Evolutionary conservation across 2,329 filamentous ascomycete species (phyloP).

Genomic region (Paecilomyces sp.): DNA sequence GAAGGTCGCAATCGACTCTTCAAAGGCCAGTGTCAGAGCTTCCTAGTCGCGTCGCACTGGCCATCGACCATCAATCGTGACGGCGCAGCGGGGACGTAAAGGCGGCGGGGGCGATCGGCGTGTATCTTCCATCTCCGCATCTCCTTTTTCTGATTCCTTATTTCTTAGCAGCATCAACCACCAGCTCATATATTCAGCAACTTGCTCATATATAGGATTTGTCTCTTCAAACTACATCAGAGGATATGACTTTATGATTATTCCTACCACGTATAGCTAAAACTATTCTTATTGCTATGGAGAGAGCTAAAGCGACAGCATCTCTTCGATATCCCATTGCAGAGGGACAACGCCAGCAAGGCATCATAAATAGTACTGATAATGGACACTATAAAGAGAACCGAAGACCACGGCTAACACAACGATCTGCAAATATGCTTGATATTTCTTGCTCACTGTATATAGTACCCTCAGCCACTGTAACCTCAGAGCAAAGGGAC

Average conservation of each 20-base stretch:
- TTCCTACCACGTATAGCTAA: background rate
- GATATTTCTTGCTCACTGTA: background rate
- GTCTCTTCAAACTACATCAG: background rate
- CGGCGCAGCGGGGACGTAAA: background rate
- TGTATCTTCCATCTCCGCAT: background rate
- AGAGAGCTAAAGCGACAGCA: background rate
- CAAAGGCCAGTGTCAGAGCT: background rate
- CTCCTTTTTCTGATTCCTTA: background rate
- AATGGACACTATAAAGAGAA: background rate
- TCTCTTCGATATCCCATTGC: background rate
- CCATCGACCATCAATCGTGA: background rate
- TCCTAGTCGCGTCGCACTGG: background rate
- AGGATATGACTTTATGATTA: background rate
- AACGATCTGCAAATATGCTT: background rate
- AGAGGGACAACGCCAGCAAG: background rate
- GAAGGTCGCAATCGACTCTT: background rate
- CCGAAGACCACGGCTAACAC: background rate
- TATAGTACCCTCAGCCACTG: background rate
- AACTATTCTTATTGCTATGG: background rate
- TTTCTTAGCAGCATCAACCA: background rate
- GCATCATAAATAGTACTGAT: background rate
- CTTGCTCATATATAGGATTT: background rate
- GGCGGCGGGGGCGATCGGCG: background rate
- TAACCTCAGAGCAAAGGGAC: background rate
- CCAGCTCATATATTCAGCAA: background rate